phyloP scores from a whole-genome alignment of 2,329 filamentous ascomycete species.

The Colletotrichum sp. region DNA sequence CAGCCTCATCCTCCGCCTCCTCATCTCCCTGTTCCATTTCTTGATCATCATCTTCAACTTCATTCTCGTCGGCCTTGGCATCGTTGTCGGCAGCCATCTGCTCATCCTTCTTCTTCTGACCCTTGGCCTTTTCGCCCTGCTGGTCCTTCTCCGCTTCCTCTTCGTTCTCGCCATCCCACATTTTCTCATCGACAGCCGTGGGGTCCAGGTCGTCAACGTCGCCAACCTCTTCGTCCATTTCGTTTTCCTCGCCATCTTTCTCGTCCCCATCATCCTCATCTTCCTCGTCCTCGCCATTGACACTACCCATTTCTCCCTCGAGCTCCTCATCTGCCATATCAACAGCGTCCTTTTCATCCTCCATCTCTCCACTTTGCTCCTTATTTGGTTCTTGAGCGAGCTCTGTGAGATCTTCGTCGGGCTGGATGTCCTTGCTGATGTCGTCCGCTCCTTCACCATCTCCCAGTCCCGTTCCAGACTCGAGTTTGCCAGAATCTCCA shows the following conservation, averaged over 20 bases:
- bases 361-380: conserved; percentile 68
- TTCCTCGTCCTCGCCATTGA: conserved; percentile 67
- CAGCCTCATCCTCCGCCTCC: conserved; percentile 62
- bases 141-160: conserved; percentile 84
- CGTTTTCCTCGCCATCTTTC: conserved; percentile 70
- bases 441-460: conserved; percentile 96
- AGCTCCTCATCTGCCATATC: conserved; percentile 93
- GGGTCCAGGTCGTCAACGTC: conserved; percentile 91
- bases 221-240: conserved; percentile 88
- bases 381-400: conserved; percentile 84
- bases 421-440: conserved; percentile 94
- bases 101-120: conserved; percentile 69
- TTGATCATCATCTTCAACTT: conserved; percentile 46
- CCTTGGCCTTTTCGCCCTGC: conserved; percentile 74
- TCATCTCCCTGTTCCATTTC: conserved; percentile 48
- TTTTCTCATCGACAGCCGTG: conserved; percentile 93
- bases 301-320: conserved; percentile 78
- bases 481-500: conserved; percentile 77
- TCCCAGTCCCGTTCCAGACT: conserved; percentile 90
- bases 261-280: conserved; percentile 66
- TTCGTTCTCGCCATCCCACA: conserved; percentile 91
- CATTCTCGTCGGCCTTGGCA: conserved; percentile 45
- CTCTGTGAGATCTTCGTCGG: conserved; percentile 92
- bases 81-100: conserved; percentile 65
- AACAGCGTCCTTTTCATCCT: conserved; percentile 84